Base-by-base conservation (phyloP, 2,329 filamentous ascomycete species). In the Penicillium sp. region DNA sequence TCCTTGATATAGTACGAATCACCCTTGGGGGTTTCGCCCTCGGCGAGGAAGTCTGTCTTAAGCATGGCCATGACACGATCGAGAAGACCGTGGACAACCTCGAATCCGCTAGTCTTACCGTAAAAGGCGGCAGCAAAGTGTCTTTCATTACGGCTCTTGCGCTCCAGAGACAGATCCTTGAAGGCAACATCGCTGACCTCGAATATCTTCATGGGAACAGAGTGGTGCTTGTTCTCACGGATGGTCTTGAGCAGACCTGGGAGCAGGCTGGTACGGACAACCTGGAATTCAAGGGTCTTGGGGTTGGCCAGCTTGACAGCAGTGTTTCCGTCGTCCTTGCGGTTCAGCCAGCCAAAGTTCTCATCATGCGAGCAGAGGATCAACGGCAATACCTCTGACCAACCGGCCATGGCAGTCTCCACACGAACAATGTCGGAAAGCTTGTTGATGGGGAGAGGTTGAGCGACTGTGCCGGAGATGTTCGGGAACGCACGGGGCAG, bases 361-460 rank as follows among this genome's bases (percentile, higher is more conserved):
- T 99, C 94, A 70, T 97, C 93, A 74, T 97, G 92, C 44, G 91
- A 96, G 82, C 94, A 99, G 53, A 99, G 85, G 65, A 96, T 97
- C 29, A 99, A 82, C 26, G 94, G 93, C 84, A 99, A 88, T 54
- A 96, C 93, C 79, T 99, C 94, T 53, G 86, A 88, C 94, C 94
- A 99, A 57, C 94, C 94, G 6, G 93, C 89, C 85, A 96, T 94
- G 53, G 92, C 93, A 49, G 89, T 85, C 75, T 99, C 94, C 53
- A 87, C 79, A 52, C 94, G 89, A 57, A 97, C 85, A 64, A 97
- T 96, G 69, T 99, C 95, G 59, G 84, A 84, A 39, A 99, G 87
- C 78, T 97, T 97, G 82, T 99, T 99, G 76, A 99, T 88, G 58
- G 86, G 85, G 10, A 97, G 82, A 10, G 92, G 91, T 55, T 91